Conservation (phyloP, 1,284 basidiomycete species). For the Ustilago xerochloae region DNA sequence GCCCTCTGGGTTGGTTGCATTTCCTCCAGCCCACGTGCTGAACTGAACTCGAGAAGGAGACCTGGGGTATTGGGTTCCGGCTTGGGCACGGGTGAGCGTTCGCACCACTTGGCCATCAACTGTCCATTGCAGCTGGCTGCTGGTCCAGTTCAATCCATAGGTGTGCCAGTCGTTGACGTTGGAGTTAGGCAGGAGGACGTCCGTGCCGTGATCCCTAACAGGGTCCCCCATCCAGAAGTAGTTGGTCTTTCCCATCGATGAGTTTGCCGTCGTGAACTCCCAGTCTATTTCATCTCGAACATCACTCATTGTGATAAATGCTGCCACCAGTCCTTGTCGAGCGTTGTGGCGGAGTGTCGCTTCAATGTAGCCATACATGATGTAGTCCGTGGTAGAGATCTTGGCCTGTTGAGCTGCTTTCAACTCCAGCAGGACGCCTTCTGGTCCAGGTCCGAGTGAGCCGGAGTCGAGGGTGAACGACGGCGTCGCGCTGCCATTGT, state of each 20-base stretch:
- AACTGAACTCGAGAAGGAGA: slow-evolving; percentile 60
- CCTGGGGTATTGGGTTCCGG: slow-evolving; percentile 47
- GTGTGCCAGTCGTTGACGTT: slow-evolving; percentile 55
- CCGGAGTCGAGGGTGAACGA: slow-evolving; percentile 62
- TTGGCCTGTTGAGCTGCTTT: slow-evolving; percentile 50
- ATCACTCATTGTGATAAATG: slow-evolving; percentile 58
- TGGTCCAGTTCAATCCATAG: slow-evolving; percentile 61
- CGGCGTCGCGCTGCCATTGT: slow-evolving; percentile 54
- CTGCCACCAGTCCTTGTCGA: slow-evolving; percentile 53
- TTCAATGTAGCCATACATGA: slow-evolving; percentile 60
- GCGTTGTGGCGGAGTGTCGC: slow-evolving; percentile 56
- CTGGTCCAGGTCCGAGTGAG: slow-evolving; percentile 51
- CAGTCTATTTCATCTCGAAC: slow-evolving; percentile 60
- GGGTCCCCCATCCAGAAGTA: slow-evolving; percentile 44
- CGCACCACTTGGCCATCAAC: slow-evolving; percentile 56
- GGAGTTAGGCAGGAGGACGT: slow-evolving; percentile 16
- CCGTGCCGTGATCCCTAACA: slow-evolving; percentile 12
- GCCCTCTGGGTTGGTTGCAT: slow-evolving; percentile 42
- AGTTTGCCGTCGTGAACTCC: slow-evolving; percentile 51
- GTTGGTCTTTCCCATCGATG: slow-evolving; percentile 43
- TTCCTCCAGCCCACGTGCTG: slow-evolving; percentile 55
- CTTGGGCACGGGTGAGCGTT: slow-evolving; percentile 36
- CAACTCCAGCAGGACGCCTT: slow-evolving; percentile 61
- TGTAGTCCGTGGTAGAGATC: slow-evolving; percentile 60
- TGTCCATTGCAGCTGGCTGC: slow-evolving; percentile 50